Evolutionary conservation across 129 eudicot genomes (phyloP).

Genomic region (Pseudognaphalium luteoalbum): DNA sequence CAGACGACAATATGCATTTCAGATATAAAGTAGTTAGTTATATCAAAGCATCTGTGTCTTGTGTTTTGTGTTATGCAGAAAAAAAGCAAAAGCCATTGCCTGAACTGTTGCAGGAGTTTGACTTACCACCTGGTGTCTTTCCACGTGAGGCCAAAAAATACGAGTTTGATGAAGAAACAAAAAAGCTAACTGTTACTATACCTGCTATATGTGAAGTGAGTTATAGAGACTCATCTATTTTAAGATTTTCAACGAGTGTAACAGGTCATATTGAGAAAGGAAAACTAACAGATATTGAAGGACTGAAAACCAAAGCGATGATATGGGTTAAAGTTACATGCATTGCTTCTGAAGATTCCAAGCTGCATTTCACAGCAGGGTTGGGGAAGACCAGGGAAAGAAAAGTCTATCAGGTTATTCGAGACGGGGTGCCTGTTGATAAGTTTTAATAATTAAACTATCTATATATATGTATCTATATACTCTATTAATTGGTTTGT

Average conservation of each 20-base stretch:
- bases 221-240: conserved; percentile 50
- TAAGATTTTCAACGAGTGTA: conserved; percentile 44
- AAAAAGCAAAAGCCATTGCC: conserved; percentile 46
- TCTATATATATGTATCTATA: neutral
- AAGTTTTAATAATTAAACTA: conserved; percentile 35
- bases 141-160: conserved; percentile 49
- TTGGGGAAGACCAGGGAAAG: conserved; percentile 40
- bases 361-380: conserved; percentile 48
- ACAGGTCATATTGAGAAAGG: conserved; percentile 52
- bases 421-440: conserved; percentile 43
- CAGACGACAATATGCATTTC: too few species aligned
- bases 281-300: conserved; percentile 50
- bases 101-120: conserved; percentile 45
- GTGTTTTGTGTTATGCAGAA: conserved; percentile 17
- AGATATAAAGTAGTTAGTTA: neutral
- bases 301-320: conserved; percentile 48
- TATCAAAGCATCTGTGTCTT: neutral
- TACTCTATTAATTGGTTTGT: neutral
- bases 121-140: conserved; percentile 41
- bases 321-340: conserved; percentile 50
- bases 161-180: conserved; percentile 45
- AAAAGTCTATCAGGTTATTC: conserved; percentile 44
- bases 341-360: conserved; percentile 37
- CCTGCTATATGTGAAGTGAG: conserved; percentile 51
- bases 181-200: conserved; percentile 37